Base-by-base conservation (phyloP, 169 alveolate genomes). In the Ichthyophthirius multifiliis region DNA sequence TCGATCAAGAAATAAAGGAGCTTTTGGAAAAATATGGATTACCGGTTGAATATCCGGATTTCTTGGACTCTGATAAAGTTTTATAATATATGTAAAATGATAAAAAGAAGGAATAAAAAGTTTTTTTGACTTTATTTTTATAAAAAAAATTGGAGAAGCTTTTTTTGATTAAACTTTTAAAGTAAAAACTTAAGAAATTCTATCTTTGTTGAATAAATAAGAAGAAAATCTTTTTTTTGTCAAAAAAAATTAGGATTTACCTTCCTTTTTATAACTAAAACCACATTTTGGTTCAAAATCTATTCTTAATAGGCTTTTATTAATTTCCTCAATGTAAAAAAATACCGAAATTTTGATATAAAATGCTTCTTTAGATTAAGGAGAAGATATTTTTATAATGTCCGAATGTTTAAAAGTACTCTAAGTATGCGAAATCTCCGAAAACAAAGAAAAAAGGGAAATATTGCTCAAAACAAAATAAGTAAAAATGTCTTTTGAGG, bases 231-330 rank as follows among this genome's bases (percentile, higher is more conserved):
- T n/a, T 27, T 27, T 55, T 20, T 55, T 4, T 48, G 23, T 55
- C 5, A 47, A 27, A 55, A 39, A 55, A 27, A 9, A 55, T 27
- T 15, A 27, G 1, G 71, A 27, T 55, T 9, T 55, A 55, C 43
- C 39, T 55, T 5, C 43, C 71, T n/a, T n/a, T n/a, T n/a, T n/a
- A n/a, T n/a, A n/a, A 41, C 9, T 10, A 41, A n/a, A n/a, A n/a
- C n/a, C n/a, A n/a, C n/a, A n/a, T 23, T 62, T 34, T 47, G 87
- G 91, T 4, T 71, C 82, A 0, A 85, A 85, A 65, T 55, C 82
- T 31, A 80, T 85, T 5, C 44, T 77, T 0, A 85, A 79, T 65
- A 63, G 91, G 35, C 80, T 75, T 4, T 20, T 85, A 9, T 85
- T 18, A 73, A 78, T 44, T 75, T 85, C 1, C 41, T 85, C 10